Evolutionary conservation across 2,329 filamentous ascomycete species (phyloP).

Genomic region (Saccharata proteae): DNA sequence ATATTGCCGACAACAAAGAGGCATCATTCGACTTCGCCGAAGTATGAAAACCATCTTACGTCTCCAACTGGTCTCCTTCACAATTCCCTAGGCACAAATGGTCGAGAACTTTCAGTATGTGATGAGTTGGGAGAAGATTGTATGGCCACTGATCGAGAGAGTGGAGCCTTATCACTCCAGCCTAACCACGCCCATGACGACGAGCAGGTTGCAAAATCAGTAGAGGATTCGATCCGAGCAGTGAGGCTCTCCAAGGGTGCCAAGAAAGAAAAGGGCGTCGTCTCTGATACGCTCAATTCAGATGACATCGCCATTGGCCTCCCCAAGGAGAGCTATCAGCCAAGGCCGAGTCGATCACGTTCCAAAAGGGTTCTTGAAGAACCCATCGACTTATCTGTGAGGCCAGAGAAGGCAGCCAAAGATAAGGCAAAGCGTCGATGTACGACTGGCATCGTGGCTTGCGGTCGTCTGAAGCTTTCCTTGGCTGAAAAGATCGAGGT

Average conservation of each 20-base stretch:
- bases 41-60: not conserved
- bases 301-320: conserved; percentile 16
- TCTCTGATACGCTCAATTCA: conserved; percentile 9
- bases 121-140: too few relatives aligned
- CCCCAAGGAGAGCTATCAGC: conserved; percentile 23
- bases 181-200: conserved; percentile 7
- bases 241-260: conserved; percentile 1
- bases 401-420: conserved; percentile 16
- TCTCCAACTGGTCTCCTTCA: too few relatives aligned
- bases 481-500: conserved; percentile 2
- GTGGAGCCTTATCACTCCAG: conserved; percentile 8
- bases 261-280: conserved; percentile 3
- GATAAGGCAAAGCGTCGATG: conserved; percentile 15
- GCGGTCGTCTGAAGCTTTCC: not conserved
- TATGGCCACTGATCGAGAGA: too few relatives aligned
- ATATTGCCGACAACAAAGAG: not conserved
- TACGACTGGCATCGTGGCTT: conserved; percentile 10
- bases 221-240: conserved; percentile 7
- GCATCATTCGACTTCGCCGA: too few relatives aligned
- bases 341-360: conserved; percentile 24
- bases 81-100: too few relatives aligned
- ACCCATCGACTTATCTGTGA: conserved; percentile 18
- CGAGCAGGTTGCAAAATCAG: conserved; percentile 8
- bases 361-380: conserved; percentile 17
- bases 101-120: too few relatives aligned